Percentiles rank a stretch among this genome's conserved stretches.
These are phyloP conservation scores for Coprinellus micaceus DNA, from an alignment of 768 basidiomycete species.

Conservation along the genomic window DNA sequence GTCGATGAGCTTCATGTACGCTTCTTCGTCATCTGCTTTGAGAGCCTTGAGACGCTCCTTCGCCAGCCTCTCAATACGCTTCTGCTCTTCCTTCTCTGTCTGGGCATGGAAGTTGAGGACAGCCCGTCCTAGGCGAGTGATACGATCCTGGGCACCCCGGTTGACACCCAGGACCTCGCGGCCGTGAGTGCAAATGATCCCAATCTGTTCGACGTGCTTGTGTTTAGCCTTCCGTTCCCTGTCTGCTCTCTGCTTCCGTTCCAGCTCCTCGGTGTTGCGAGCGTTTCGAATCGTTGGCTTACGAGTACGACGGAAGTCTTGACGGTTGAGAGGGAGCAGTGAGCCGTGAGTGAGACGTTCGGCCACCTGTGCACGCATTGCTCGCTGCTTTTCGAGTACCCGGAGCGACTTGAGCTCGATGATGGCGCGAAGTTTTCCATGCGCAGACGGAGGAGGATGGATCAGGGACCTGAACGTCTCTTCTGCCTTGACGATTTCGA, in stretches of 20 bases:
- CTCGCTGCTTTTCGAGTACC: conserved; percentile 88
- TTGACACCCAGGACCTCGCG: conserved; percentile 67
- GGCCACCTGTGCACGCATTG: conserved; percentile 79
- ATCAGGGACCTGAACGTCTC: conserved; percentile 34
- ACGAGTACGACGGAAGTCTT: conserved; percentile 83
- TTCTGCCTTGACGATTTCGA: conserved; percentile 21
- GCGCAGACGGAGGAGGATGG: conserved; percentile 59
- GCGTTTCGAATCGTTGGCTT: conserved; percentile 88
- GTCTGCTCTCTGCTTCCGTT: conserved; percentile 87
- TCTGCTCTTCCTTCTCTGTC: conserved; percentile 98
- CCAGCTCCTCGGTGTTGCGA: conserved; percentile 81
- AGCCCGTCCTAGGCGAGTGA: conserved; percentile 72
- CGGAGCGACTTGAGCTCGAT: conserved; percentile 92
- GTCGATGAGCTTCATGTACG: conserved; percentile 98
- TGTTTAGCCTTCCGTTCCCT: conserved; percentile 93
- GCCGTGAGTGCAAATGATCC: conserved; percentile 81
- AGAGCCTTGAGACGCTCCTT: conserved; percentile 98
- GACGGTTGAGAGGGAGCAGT: conserved; percentile 85
- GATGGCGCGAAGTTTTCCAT: conserved; percentile 82
- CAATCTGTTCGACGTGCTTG: conserved; percentile 93
- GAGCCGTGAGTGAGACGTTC: conserved; percentile 86
- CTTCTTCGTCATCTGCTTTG: conserved; percentile 97
- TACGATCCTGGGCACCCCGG: conserved; percentile 57
- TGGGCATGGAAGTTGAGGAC: conserved; percentile 81
- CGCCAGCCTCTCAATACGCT: conserved; percentile 89